Evolutionary conservation across 345 rosid genomes (phyloP).

Genomic region (Citrus trifoliata): DNA sequence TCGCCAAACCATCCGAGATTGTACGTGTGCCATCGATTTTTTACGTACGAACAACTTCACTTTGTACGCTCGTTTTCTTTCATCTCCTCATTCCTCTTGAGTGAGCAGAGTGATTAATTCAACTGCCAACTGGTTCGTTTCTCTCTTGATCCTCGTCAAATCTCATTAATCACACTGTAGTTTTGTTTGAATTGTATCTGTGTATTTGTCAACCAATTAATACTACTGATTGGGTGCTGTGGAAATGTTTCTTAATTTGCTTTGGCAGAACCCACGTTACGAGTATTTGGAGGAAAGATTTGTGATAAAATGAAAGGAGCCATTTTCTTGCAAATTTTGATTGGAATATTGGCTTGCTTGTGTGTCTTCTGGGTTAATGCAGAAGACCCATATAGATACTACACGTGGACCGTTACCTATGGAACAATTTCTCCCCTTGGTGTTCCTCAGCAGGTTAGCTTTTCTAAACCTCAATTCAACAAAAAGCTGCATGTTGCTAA

Average conservation of each 20-base stretch:
- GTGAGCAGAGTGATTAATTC: too few relatives aligned
- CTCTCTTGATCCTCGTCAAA: background rate
- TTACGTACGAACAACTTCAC: too few relatives aligned
- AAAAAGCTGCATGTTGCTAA: background rate
- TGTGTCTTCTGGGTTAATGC: constrained; percentile 29
- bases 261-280: constrained; percentile 9
- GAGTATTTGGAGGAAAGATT: constrained; percentile 1
- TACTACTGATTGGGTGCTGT: background rate
- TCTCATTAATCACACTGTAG: background rate
- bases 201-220: background rate
- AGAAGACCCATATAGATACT: constrained; percentile 60
- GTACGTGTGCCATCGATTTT: background rate
- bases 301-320: constrained; percentile 26
- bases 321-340: constrained; percentile 21
- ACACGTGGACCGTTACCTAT: constrained; percentile 63
- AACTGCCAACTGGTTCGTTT: background rate
- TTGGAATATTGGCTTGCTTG: constrained; percentile 33
- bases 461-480: background rate
- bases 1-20: background rate
- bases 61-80: background rate
- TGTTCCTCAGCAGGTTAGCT: constrained; percentile 30
- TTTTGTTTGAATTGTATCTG: too few relatives aligned
- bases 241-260: background rate
- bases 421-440: constrained; percentile 60
- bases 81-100: too few relatives aligned